Evolutionary conservation across 495 filamentous ascomycete species (phyloP), one percentile per base, ranked within the genome.

Genomic region (Collariella sp.): DNA sequence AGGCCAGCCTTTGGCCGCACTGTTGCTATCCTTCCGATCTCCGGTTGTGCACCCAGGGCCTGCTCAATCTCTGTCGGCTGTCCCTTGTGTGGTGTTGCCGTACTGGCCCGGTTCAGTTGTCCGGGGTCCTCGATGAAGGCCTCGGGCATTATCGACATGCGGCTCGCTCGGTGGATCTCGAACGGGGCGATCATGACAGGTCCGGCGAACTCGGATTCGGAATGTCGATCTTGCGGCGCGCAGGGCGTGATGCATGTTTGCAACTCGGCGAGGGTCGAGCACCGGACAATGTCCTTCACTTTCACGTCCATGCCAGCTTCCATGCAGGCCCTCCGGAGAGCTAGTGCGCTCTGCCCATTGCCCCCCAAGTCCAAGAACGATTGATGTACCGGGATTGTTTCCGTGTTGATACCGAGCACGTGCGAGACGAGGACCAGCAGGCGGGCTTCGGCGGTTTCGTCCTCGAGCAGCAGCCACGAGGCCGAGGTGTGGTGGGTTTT

Each of bases 1-100:
- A 70, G 59, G 12, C 74, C 74, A 7, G 74, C 74, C 55, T 72
- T 76, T 20, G 74, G 73, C 33, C 67, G 69, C 9, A 75, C 61
- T 5, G 72, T 64, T 31, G 68, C 65, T 31, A 73, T 67, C 49
- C 65, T 63, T 19, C 62, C 65, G 15, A 75, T 58, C 19, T 64
- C 57, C 9, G 55, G 61, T 12, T 62, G 60, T 16, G 23, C 31
- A 18, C 60, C 56, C 1, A 70, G 50, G 4, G 62, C 58, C 42
- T 57, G 47, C 54, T 70, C 68, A 12, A 66, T 59, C 4, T 66
- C 66, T 16, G 65, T 66, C 33, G 50, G 50, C 9, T 54, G 52
- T 15, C 45, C 55, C 26, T 6, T 7, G 19, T 43, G 29, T 20
- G 54, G 47, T 29, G 58, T 58, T 22, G 41, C 16, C 15, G 56